Evolutionary conservation across 371 early-diverging fungal species (phyloP), one percentile per base, ranked within the genome.

Genomic region (Circinella minor): DNA sequence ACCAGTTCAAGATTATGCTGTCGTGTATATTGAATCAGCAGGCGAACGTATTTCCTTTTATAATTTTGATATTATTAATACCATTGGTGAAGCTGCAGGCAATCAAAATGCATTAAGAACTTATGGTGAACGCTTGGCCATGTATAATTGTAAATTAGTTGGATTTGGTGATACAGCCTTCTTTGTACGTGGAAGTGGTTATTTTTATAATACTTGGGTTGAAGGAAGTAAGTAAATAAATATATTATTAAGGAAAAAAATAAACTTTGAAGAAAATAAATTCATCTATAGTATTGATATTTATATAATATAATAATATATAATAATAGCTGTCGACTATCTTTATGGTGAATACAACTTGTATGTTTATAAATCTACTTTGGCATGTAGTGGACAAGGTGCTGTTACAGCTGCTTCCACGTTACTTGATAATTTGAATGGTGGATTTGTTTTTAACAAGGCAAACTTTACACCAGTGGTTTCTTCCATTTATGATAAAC

Each of bases 1-100:
- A 34, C 39, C 63, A 14, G 64, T 69, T 17, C 34, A 36, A 57
- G 36, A 63, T 43, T 63, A 69, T 36, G 63, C 69, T 5, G 69
- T 69, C 3, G 63, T 69, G 15, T 63, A 39, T 46, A 63, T 69
- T 57, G 64, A 69, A 5, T 34, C 34, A 6, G n/a, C 10, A 11
- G 62, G 61, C 18, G 55, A 54, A 14, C 27, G 54, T 34, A 17
- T 69, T 36, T 51, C 69, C 9, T 69, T 69, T 37, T 69, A 69
- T 27, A 60, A 69, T 38, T 63, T 69, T 63, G 34, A 46, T 18
- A 63, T 69, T 10, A 57, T 69, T 36, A 69, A 69, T 55, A 69
- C 46, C 13, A 69, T 69, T 38, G 69, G 69, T 18, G 69, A 69
- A 47, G 69, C 69, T 14, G 69, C 69, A 36, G 69, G 69, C 9